Conservation (phyloP, 768 basidiomycete species). For the Agaricus subrufescens region DNA sequence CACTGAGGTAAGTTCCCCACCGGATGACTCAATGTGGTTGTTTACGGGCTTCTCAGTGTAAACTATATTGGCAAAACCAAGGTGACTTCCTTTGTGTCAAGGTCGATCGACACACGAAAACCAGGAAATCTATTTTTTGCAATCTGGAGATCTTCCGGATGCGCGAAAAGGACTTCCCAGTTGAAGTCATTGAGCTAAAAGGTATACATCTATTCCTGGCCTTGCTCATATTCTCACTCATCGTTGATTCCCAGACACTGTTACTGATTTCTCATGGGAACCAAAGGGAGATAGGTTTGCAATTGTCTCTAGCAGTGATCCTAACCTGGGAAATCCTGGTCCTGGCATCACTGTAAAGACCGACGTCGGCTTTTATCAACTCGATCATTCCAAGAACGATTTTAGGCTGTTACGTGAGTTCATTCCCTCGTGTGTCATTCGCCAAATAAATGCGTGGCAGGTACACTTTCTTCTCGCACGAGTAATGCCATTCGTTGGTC, state of each 20-base stretch:
- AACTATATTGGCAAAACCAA: constrained; percentile 97
- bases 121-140: constrained; percentile 97
- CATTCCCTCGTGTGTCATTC: constrained; percentile 8
- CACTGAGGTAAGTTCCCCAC: constrained; percentile 65
- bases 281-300: constrained; percentile 97
- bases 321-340: constrained; percentile 85
- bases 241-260: constrained; percentile 58
- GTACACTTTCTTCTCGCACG: constrained; percentile 73
- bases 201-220: constrained; percentile 38
- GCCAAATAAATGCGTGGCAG: constrained; percentile 30
- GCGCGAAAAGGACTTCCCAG: constrained; percentile 95
- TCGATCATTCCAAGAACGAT: constrained; percentile 89
- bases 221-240: constrained; percentile 11
- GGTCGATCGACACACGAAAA: constrained; percentile 98
- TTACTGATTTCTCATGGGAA: constrained; percentile 97
- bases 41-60: constrained; percentile 57
- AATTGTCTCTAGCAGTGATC: constrained; percentile 90
- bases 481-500: constrained; percentile 97
- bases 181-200: constrained; percentile 96
- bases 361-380: constrained; percentile 92
- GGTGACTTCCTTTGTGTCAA: constrained; percentile 99
- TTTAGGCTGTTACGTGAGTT: constrained; percentile 82
- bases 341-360: constrained; percentile 96
- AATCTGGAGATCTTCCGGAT: constrained; percentile 98
- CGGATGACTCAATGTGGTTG: neutral